Evolutionary conservation across 768 basidiomycete species (phyloP), one percentile per base, ranked within the genome.

Genomic region (Sarcomyxa edulis): DNA sequence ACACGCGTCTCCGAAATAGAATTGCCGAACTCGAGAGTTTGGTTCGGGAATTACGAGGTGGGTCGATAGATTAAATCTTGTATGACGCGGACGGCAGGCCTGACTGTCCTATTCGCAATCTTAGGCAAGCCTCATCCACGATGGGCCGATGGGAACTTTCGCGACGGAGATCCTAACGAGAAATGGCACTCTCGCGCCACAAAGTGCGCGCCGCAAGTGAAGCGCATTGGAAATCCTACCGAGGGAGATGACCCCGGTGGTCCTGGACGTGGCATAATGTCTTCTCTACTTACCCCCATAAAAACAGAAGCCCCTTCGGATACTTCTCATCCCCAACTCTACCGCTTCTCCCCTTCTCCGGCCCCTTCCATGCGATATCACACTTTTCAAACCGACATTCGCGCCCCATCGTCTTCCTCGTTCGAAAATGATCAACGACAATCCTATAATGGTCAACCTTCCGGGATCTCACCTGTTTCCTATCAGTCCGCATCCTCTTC

Each of bases 11-110:
- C 39, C 75, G 89, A 41, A 85, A 87, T 50, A 70, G 92, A 34
- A 91, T 96, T 48, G 91, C 90, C 26, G 92, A 96, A 62, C 78
- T 96, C 38, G 92, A 96, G 61, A 87, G 85, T 50, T 76, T 94
- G 22, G 90, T 95, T 24, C 74, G 92, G 45, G 92, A 94, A 56
- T 67, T 96, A 20, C 74, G 90, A 56, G 86, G 85, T 84, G 60
- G 37, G 56, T 14, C 31, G 16, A n/a, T 18, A 37, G 36, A 36
- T 23, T 6, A 21, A 24, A 32, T 39, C 40, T 10, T 14, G 22
- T 19, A 20, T 18, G n/a, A 19, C 16, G 18, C n/a, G 12, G 9
- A 12, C 5, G 18, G 12, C 8, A 10, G 22, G 22, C 37, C 20
- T 43, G 12, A 30, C 33, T 36, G 15, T 24, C 39, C 24, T 24